A percentile compares a stretch with the other conserved stretches of the same genome.
Evolutionary conservation across 1,284 basidiomycete genomes (phyloP).

Genomic region (Puccinia brachypodii): DNA sequence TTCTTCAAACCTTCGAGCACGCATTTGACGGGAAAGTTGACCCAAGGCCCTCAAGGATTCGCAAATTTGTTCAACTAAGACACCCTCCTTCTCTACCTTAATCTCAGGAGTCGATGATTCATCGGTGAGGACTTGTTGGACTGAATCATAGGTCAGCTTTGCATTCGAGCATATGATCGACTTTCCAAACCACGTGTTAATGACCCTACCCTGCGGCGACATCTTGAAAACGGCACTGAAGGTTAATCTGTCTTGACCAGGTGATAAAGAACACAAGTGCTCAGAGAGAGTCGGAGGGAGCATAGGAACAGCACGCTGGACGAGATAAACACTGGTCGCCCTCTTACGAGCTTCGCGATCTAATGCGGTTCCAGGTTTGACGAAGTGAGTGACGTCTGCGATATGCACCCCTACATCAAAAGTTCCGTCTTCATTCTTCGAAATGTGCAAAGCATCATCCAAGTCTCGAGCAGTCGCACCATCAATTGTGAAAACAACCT

Average conservation of each 20-base stretch:
- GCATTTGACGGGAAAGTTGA: constrained; percentile 71
- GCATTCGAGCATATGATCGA: constrained; percentile 86
- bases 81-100: constrained; percentile 31
- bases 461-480: constrained; percentile 84
- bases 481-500: constrained; percentile 90
- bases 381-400: constrained; percentile 91
- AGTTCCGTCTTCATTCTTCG: constrained; percentile 81
- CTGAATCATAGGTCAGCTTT: constrained; percentile 73
- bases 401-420: constrained; percentile 91
- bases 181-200: constrained; percentile 88
- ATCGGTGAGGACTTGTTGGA: constrained; percentile 75
- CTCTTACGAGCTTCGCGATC: constrained; percentile 97
- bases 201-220: constrained; percentile 74
- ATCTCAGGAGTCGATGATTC: background rate
- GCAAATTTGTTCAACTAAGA: constrained; percentile 5
- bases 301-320: constrained; percentile 95
- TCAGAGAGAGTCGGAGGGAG: constrained; percentile 86
- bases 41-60: constrained; percentile 50
- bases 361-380: constrained; percentile 74
- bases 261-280: constrained; percentile 85
- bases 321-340: constrained; percentile 92
- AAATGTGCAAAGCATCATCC: constrained; percentile 90
- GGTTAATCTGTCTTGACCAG: constrained; percentile 80
- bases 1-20: constrained; percentile 71
- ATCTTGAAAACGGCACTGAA: constrained; percentile 87